phyloP scores from a whole-genome alignment of 1,139 yeast species.

The Taphrina wiesneri region DNA sequence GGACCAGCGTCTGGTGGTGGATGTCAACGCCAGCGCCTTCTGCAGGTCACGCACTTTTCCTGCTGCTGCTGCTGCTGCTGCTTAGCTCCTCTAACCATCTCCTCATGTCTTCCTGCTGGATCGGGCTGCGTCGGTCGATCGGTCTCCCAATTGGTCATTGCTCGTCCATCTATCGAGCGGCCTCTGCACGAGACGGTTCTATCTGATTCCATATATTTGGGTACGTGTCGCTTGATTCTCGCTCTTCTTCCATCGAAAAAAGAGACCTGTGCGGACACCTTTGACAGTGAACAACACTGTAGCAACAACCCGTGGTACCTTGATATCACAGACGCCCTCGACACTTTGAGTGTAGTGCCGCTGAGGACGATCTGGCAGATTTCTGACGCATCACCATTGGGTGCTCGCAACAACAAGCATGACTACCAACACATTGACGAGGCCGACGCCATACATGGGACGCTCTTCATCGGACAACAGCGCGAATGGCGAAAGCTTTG shows the following conservation, averaged over 20 bases:
- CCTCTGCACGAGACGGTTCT: background rate
- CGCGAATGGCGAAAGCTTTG: background rate
- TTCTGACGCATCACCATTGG: background rate
- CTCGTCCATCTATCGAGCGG: background rate
- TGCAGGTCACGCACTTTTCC: background rate
- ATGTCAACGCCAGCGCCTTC: background rate
- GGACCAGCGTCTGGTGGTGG: background rate
- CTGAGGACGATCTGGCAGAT: background rate
- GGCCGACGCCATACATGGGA: background rate
- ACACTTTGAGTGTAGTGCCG: too few species aligned
- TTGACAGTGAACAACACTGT: too few species aligned
- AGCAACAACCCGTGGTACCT: too few species aligned
- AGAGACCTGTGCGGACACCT: background rate
- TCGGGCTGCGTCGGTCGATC: background rate
- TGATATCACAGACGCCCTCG: too few species aligned
- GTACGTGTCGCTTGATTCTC: background rate
- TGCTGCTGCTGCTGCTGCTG: background rate
- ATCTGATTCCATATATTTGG: background rate
- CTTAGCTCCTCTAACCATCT: background rate
- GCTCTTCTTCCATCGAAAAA: background rate
- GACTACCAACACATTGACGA: background rate
- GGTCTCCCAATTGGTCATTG: background rate
- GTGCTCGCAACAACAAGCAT: background rate
- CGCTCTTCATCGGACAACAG: background rate
- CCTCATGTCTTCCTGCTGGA: background rate